Conservation (phyloP, 1,284 basidiomycete species). For the Heterobasidion parviporum region DNA sequence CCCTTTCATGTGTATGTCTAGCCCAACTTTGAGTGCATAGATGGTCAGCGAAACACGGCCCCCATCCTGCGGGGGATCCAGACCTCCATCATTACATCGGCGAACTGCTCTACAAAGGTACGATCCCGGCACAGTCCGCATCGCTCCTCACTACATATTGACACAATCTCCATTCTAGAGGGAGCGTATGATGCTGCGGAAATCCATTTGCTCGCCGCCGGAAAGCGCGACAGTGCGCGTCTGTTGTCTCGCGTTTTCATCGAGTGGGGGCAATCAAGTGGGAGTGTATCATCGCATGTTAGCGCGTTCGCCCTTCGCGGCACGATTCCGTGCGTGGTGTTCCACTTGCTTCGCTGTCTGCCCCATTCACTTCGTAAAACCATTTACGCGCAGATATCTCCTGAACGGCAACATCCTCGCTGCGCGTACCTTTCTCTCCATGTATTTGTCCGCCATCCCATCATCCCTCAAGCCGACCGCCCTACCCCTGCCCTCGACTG, state of each 20-base stretch:
- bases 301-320: constrained; percentile 79
- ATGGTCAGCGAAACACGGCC: constrained; percentile 73
- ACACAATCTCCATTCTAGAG: constrained; percentile 39
- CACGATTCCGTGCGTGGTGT: constrained; percentile 64
- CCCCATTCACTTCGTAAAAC: background rate
- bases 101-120: constrained; percentile 83
- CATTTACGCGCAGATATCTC: constrained; percentile 51
- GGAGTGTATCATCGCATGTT: constrained; percentile 12
- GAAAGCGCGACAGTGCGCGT: constrained; percentile 80
- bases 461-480: constrained; percentile 34
- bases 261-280: constrained; percentile 51
- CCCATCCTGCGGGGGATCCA: constrained; percentile 80
- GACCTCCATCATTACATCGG: constrained; percentile 83
- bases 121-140: constrained; percentile 5
- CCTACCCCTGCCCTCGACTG: constrained; percentile 2
- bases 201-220: constrained; percentile 72
- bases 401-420: constrained; percentile 82
- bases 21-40: constrained; percentile 28
- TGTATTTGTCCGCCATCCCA: constrained; percentile 46
- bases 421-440: constrained; percentile 74
- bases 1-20: background rate
- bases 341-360: constrained; percentile 1
- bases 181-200: constrained; percentile 69
- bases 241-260: constrained; percentile 80
- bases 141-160: background rate